Percentiles rank a stretch among this genome's conserved stretches.
phyloP scores from a whole-genome alignment of 441 rosid species.

The Erodium trifolium region DNA sequence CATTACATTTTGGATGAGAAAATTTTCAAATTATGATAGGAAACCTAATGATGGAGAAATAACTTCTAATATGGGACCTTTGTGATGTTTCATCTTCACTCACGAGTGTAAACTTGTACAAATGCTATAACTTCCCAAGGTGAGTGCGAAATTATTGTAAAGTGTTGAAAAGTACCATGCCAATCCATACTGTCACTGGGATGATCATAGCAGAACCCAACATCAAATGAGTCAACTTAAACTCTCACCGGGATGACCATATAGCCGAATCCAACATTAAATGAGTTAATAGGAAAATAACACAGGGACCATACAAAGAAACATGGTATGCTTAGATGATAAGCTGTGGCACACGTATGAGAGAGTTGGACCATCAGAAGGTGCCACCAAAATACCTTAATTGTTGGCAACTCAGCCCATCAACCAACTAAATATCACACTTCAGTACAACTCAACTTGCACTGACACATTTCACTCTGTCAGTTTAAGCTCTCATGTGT shows the following conservation, averaged over 20 bases:
- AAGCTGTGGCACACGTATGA: constrained; percentile 11
- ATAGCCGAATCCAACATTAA: no score
- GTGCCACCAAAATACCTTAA: constrained; percentile 7
- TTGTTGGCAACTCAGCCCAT: neutral
- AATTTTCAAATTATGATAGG: no score
- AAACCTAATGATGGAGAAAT: neutral
- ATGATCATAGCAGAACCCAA: constrained; percentile 9
- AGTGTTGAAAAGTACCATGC: constrained; percentile 9
- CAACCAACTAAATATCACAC: constrained; percentile 9
- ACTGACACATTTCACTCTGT: neutral
- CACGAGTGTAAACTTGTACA: neutral
- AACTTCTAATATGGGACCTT: constrained; percentile 10
- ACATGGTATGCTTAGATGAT: constrained; percentile 7
- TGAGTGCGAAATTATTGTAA: neutral
- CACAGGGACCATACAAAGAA: constrained; percentile 10
- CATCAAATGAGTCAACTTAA: constrained; percentile 1
- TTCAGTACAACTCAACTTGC: constrained; percentile 8
- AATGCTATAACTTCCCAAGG: constrained; percentile 1
- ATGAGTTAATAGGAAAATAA: constrained; percentile 6
- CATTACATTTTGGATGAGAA: neutral
- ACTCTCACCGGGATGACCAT: no score
- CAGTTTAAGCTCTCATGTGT: constrained; percentile 5
- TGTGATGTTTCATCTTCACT: constrained; percentile 4
- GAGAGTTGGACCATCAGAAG: constrained; percentile 19
- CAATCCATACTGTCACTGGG: neutral